Percentiles rank a stretch among this genome's conserved stretches.
phyloP scores from a whole-genome alignment of 2,329 filamentous ascomycete genomes.

The Emergomyces orientalis region DNA sequence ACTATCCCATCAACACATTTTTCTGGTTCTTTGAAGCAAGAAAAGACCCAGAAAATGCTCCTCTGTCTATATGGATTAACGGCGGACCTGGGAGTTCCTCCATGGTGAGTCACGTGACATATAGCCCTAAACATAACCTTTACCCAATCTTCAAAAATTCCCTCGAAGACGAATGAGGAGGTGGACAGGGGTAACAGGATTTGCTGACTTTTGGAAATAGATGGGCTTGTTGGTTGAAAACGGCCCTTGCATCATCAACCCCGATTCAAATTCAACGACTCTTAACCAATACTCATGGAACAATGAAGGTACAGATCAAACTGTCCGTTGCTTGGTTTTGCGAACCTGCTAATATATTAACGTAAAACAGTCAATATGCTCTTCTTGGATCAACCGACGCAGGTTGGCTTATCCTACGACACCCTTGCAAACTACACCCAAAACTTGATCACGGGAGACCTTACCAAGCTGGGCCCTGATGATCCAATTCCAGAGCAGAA shows the following conservation, averaged over 20 bases:
- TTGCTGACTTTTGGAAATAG: not conserved
- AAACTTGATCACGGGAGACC: constrained; percentile 8
- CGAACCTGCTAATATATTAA: not conserved
- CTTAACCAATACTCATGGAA: constrained; percentile 49
- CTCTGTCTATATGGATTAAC: constrained; percentile 39
- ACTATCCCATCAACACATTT: constrained; percentile 17
- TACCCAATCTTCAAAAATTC: no score
- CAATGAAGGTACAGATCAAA: constrained; percentile 26
- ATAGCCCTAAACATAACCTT: not conserved
- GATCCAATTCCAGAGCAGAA: constrained; percentile 38
- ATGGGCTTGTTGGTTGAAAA: constrained; percentile 33
- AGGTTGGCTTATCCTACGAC: constrained; percentile 51
- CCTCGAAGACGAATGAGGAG: not conserved
- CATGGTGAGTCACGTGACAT: constrained; percentile 26
- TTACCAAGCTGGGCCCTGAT: constrained; percentile 8
- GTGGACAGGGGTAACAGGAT: no score
- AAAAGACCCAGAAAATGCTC: constrained; percentile 36
- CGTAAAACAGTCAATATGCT: constrained; percentile 48
- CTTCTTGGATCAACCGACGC: constrained; percentile 59
- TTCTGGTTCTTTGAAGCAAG: constrained; percentile 44
- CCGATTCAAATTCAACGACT: constrained; percentile 27
- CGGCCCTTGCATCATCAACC: constrained; percentile 37
- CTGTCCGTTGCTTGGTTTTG: not conserved
- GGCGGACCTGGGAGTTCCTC: constrained; percentile 40
- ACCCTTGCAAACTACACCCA: constrained; percentile 32